Evolutionary conservation across 768 basidiomycete species (phyloP).

Genomic region (Cystofilobasidium capitatum): DNA sequence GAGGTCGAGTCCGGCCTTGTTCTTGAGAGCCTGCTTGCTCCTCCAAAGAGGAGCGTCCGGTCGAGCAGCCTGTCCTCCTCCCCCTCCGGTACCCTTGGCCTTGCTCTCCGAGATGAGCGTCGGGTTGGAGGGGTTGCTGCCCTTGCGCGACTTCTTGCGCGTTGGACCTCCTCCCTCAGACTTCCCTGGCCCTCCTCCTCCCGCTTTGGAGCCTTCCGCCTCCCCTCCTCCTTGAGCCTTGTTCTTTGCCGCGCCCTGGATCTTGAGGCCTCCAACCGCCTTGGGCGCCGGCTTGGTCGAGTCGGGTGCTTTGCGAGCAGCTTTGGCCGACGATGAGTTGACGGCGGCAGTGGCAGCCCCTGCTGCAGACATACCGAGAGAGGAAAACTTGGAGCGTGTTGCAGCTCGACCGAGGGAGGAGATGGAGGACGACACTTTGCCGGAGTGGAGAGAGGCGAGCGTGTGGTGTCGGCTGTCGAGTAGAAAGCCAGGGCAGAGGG

Average conservation of each 20-base stretch:
- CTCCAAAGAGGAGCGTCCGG: background rate
- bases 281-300: background rate
- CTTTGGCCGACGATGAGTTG: background rate
- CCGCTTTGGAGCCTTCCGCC: background rate
- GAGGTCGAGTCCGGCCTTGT: background rate
- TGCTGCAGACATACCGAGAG: background rate
- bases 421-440: background rate
- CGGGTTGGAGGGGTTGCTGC: too few relatives aligned
- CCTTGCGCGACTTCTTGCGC: background rate
- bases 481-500: too few relatives aligned
- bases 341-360: background rate
- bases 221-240: background rate
- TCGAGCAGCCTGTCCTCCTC: background rate
- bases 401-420: background rate
- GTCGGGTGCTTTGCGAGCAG: background rate
- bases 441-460: too few relatives aligned
- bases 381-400: background rate
- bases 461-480: too few relatives aligned
- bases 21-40: background rate
- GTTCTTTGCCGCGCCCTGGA: background rate
- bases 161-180: too few relatives aligned
- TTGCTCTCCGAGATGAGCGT: too few relatives aligned
- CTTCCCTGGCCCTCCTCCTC: too few relatives aligned
- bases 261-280: background rate
- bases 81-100: background rate